Base-by-base conservation (phyloP, 2,329 filamentous ascomycete genomes). In the Venturia carpophila region DNA sequence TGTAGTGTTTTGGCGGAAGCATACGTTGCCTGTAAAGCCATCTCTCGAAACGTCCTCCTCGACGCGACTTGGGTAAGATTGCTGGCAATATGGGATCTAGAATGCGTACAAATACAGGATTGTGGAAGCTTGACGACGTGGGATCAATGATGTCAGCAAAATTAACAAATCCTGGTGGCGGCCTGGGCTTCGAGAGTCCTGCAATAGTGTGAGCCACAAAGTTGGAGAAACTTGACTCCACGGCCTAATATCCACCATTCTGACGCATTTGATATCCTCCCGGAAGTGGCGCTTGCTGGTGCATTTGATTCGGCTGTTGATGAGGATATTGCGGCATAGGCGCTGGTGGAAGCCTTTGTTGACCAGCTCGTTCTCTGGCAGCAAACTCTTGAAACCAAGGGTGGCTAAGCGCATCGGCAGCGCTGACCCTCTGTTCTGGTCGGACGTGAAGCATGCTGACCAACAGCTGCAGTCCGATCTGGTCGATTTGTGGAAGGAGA, bases 371-470 rank as follows among this genome's bases (percentile, higher is more conserved):
- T 34, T 61, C 60, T 41, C 17, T 27, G 11, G 37, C 37, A 24
- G 42, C 52, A 19, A 60, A 64, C 9, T 93, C 90, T 68, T 82
- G 84, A 79, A 99, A 99, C 94, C 94, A 99, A 0, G 89, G 90
- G 75, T 99, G 94, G 70, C 88, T 84, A 49, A 97, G 80, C 3
- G 94, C 92, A 68, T 96, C 91, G 63, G 87, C 83, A 1, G 94
- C 94, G 70, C 89, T 92, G 73, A 96, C 90, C 65, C 94, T 86
- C 77, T 96, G 86, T 77, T 99, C 94, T 0, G 94, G 94, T 41
- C 92, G 85, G 64, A 97, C 80, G 75, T 97, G 93, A 39, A 99
- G 84, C 91, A 99, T 96, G 67, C 89, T 84, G 72, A 89, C 87
- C 69, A 99, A 81, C 61, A 99, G 80, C 73, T 96, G 92, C 71